Percentiles rank a stretch among this genome's conserved stretches.
Conservation (phyloP, 2,329 filamentous ascomycete genomes). For the Furcasterigmium furcatum region DNA sequence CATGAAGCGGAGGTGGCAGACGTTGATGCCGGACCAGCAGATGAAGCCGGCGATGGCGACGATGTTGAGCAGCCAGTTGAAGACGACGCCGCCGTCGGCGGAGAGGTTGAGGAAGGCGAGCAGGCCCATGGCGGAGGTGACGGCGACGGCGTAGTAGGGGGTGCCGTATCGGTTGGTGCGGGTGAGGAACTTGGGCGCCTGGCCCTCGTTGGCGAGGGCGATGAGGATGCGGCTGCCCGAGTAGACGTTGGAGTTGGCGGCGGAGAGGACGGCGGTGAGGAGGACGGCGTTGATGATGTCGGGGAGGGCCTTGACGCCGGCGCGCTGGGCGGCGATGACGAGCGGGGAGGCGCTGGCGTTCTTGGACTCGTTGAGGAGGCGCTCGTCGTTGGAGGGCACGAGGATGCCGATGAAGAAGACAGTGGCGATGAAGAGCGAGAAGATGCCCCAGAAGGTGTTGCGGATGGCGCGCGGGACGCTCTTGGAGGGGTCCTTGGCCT, state of each 20-base stretch:
- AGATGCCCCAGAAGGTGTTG: constrained; percentile 73
- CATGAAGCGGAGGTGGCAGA: constrained; percentile 65
- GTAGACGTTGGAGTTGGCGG: constrained; percentile 76
- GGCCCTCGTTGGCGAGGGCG: constrained; percentile 60
- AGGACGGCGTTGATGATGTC: constrained; percentile 76
- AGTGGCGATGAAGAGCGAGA: constrained; percentile 62
- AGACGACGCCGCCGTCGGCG: constrained; percentile 54
- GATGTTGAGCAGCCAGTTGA: constrained; percentile 72
- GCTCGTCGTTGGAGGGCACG: constrained; percentile 58
- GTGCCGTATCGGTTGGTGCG: constrained; percentile 59
- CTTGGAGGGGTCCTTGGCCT: constrained; percentile 69
- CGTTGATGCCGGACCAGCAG: constrained; percentile 64
- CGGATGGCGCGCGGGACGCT: constrained; percentile 70
- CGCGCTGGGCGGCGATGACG: constrained; percentile 56
- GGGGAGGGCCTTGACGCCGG: constrained; percentile 61
- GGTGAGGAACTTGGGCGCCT: constrained; percentile 58
- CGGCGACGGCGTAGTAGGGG: constrained; percentile 57
- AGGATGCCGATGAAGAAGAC: constrained; percentile 71
- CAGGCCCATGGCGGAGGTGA: constrained; percentile 55
- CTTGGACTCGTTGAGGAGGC: constrained; percentile 46
- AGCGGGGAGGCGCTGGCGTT: constrained; percentile 65
- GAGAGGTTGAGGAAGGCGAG: constrained; percentile 68
- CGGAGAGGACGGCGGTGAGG: constrained; percentile 73
- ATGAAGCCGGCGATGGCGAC: constrained; percentile 68
- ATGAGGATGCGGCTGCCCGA: constrained; percentile 67